Base-by-base conservation (phyloP, 345 rosid species). In the Kernera saxatilis region DNA sequence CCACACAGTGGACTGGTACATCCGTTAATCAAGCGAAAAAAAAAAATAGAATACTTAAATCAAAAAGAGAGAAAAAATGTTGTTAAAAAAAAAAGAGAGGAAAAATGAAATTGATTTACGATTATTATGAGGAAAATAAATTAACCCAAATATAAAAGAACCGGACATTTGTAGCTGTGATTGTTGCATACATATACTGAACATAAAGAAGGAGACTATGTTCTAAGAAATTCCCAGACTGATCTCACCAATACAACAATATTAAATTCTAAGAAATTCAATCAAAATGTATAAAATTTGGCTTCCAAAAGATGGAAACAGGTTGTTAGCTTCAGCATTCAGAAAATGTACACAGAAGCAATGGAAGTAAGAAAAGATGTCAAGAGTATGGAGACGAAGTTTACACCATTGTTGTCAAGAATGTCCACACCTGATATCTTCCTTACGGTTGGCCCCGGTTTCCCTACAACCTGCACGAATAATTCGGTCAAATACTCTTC, bases 351-450 rank as follows among this genome's bases (percentile, higher is more conserved):
- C 5, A 59, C 7, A 60, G 85, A 81, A 39, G 70, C 84, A 64
- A 85, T 18, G 11, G 91, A 80, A 69, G 99, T 94, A 62, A 91
- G 78, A 35, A 88, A 37, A 5, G 92, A 60, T 15, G 96, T 94
- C 77, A 81, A 55, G 41, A 89, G 70, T 59, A 89, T 60, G 0
- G 97, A 88, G 46, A 91, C 95, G 10, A 91, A 82, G 82, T 94
- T 91, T 71, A 94, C 99, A 1, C 82, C 84, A 70, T 94, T 88
- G 90, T 94, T 94, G 83, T 94, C 99, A 17, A 94, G 92, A 77
- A 89, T 76, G 72, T 80, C 74, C 14, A 94, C 75, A 33, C 96
- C 99, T 12, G 97, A 82, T 8, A 94, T 91, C 80, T 77, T 94
- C 87, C 81, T 89, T 70, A 94, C 99, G 0, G 97, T 91, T 25